Evolutionary conservation across 2,329 filamentous ascomycete species (phyloP), one percentile per base, ranked within the genome.

Genomic region (Didymella pinodella): DNA sequence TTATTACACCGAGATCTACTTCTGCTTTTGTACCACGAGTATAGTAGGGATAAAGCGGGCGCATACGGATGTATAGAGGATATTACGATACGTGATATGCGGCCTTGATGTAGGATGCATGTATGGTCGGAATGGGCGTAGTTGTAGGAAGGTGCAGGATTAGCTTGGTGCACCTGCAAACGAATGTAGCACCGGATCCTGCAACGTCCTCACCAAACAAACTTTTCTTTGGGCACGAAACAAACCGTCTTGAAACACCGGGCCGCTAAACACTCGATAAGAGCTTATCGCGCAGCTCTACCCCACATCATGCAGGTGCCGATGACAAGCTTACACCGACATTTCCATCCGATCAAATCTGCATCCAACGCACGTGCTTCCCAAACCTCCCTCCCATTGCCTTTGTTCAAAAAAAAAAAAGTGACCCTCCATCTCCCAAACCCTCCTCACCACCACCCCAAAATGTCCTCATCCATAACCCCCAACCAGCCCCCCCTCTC

Each of bases 41-140:
- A 53, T 43, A 51, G 44, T 48, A 53, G 20, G 48, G 43, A 43
- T 52, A 43, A 34, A 48, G 48, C 43, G 34, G 54, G 48, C 54
- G 48, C 54, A 51, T 4, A 57, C 34, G 47, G 48, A 43, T 51
- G 43, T 52, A 51, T 52, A 52, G 54, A 57, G 41, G 18, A 18
- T 10, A 20, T 28, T 47, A 34, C 43, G 48, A 48, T 22, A 34
- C 41, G 48, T 44, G 54, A 52, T 50, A 34, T 43, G 52, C 43
- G 41, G 54, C 41, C 20, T 31, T 20, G 34, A 46, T 31, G 41
- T 31, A 41, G 54, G 40, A 57, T 14, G 34, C 28, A 38, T 20
- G 47, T 57, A 50, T n/a, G 34, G 26, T 16, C 18, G 26, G 31
- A 11, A 49, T 26, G 34, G 52, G 41, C 31, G 38, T 48, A 34